phyloP scores from a whole-genome alignment of 371 early-diverging fungal species.

The Conidiobolus incongruus region DNA sequence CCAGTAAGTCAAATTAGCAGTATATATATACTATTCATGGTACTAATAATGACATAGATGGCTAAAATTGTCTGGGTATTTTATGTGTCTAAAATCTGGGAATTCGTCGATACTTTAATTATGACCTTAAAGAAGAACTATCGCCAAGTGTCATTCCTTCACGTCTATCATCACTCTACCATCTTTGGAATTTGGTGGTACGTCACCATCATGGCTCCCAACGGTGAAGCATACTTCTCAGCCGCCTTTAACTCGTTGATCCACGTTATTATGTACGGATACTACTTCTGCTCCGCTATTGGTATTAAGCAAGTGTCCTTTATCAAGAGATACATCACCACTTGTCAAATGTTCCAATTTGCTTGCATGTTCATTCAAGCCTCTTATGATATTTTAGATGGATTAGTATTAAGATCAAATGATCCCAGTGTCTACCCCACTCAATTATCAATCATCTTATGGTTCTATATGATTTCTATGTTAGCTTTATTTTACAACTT shows the following conservation, averaged over 20 bases:
- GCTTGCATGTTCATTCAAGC: conserved; percentile 26
- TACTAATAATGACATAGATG: conserved; percentile 10
- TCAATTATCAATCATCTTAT: conserved; percentile 18
- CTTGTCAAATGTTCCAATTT: conserved; percentile 36
- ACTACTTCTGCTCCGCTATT: conserved; percentile 21
- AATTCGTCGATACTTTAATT: conserved; percentile 38
- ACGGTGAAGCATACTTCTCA: conserved; percentile 33
- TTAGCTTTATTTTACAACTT: conserved; percentile 33
- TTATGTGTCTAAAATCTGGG: conserved; percentile 30
- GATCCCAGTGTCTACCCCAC: conserved; percentile 16
- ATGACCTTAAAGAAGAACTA: conserved; percentile 37
- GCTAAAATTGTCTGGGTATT: conserved; percentile 26
- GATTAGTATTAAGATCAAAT: conserved; percentile 10
- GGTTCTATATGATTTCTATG: conserved; percentile 38
- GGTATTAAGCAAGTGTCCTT: conserved; percentile 18
- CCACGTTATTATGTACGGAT: conserved; percentile 39
- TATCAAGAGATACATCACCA: conserved; percentile 29
- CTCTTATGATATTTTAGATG: conserved; percentile 14
- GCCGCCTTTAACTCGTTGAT: conserved; percentile 32
- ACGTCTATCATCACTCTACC: conserved; percentile 38
- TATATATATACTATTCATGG: not conserved
- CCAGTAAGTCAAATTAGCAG: conserved; percentile 15
- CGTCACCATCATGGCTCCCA: conserved; percentile 24
- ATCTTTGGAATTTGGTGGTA: conserved; percentile 35
- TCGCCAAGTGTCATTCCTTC: conserved; percentile 36